A percentile compares a stretch with the other conserved stretches of the same genome.
Conservation (phyloP, 495 filamentous ascomycete genomes). For the Neurospora sp. region DNA sequence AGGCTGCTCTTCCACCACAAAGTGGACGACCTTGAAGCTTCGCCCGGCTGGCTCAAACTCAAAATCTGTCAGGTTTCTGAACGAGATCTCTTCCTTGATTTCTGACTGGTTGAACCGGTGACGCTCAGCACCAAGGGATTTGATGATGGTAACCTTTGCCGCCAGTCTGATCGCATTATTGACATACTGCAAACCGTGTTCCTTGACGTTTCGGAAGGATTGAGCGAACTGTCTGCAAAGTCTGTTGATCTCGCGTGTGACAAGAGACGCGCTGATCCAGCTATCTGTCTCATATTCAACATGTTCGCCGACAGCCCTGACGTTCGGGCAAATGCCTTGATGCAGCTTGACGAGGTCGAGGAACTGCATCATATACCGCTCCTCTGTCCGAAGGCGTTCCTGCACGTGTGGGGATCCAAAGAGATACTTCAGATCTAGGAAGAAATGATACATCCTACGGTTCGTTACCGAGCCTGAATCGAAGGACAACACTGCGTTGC, state of each 20-base stretch:
- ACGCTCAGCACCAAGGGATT: slow-evolving; percentile 84
- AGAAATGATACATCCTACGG: slow-evolving; percentile 92
- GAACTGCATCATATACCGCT: slow-evolving; percentile 85
- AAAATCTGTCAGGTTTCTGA: slow-evolving; percentile 66
- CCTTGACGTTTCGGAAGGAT: slow-evolving; percentile 60
- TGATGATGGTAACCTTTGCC: slow-evolving; percentile 68
- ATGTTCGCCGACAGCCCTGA: slow-evolving; percentile 85
- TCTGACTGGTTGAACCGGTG: slow-evolving; percentile 77
- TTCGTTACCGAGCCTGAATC: slow-evolving; percentile 91
- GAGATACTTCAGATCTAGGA: slow-evolving; percentile 82
- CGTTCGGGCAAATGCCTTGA: slow-evolving; percentile 92
- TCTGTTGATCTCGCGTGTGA: slow-evolving; percentile 89
- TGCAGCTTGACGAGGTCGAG: slow-evolving; percentile 90
- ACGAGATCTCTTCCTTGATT: slow-evolving; percentile 71
- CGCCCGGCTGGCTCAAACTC: slow-evolving; percentile 62
- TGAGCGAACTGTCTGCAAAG: slow-evolving; percentile 82
- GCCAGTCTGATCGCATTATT: slow-evolving; percentile 64
- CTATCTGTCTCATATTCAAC: slow-evolving; percentile 97
- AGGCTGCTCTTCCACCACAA: slow-evolving; percentile 73
- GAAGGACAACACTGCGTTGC: slow-evolving; percentile 76
- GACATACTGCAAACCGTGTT: slow-evolving; percentile 52
- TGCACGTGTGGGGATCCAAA: slow-evolving; percentile 81
- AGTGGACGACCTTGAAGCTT: slow-evolving; percentile 67
- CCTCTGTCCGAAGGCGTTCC: slow-evolving; percentile 66
- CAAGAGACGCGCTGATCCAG: slow-evolving; percentile 92